These are phyloP conservation scores for Hyaloscypha bicolor DNA, from an alignment of 495 filamentous ascomycete species.

Conservation along the genomic window DNA sequence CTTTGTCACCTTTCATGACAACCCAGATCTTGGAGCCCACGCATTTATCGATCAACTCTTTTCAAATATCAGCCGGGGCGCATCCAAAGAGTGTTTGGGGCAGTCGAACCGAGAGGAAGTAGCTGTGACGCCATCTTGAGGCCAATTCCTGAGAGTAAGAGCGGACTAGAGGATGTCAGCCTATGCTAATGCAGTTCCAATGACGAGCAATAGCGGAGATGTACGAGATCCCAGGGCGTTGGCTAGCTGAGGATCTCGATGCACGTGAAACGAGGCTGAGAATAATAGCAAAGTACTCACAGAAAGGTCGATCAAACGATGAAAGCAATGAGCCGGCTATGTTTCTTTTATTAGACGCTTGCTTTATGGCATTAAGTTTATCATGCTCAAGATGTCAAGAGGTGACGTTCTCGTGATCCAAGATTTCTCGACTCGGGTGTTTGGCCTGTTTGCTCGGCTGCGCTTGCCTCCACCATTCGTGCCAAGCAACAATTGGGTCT, in stretches of 20 bases:
- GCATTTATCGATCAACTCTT: conserved; percentile 98
- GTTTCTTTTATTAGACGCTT: conserved; percentile 10
- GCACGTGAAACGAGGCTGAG: not conserved
- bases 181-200: not conserved
- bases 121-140: conserved; percentile 76
- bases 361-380: not conserved
- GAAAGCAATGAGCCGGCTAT: not conserved
- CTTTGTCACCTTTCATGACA: conserved; percentile 98
- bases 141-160: not conserved
- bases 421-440: conserved; percentile 10
- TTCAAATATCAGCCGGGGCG: conserved; percentile 24
- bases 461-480: not conserved
- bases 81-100: conserved; percentile 24
- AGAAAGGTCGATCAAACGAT: not conserved
- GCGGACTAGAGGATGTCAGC: not conserved
- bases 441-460: conserved; percentile 24
- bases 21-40: conserved; percentile 98
- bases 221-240: not conserved
- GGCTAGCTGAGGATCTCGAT: not conserved
- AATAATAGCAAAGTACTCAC: not conserved
- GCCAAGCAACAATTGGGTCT: conserved; percentile 11
- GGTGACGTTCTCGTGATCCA: conserved; percentile 18
- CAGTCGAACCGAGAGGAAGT: conserved; percentile 66
- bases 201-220: not conserved
- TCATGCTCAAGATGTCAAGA: not conserved